These are phyloP conservation scores for Hymenoscyphus repandus DNA, from an alignment of 2,329 filamentous ascomycete species.

Conservation along the genomic window DNA sequence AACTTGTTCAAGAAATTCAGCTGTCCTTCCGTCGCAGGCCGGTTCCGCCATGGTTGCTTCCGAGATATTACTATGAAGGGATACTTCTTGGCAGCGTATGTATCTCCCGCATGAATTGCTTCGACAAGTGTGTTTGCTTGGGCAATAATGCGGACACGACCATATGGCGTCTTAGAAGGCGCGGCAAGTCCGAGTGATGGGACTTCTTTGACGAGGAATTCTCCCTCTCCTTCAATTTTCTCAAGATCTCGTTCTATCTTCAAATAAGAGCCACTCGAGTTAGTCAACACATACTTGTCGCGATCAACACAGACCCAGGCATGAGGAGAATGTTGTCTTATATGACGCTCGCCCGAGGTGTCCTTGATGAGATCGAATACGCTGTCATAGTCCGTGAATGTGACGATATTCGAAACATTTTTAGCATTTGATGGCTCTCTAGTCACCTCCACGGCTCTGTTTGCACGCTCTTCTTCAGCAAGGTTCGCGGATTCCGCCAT, in stretches of 20 bases:
- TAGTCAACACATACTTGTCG: constrained; percentile 65
- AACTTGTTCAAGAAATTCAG: constrained; percentile 66
- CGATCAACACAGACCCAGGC: constrained; percentile 79
- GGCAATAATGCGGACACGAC: constrained; percentile 64
- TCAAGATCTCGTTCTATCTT: constrained; percentile 38
- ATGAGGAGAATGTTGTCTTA: constrained; percentile 67
- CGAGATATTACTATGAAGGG: constrained; percentile 62
- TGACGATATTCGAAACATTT: constrained; percentile 29
- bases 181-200: constrained; percentile 11
- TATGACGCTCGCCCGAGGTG: constrained; percentile 70
- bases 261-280: constrained; percentile 57
- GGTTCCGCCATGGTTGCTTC: constrained; percentile 63
- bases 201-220: constrained; percentile 35
- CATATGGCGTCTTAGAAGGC: constrained; percentile 54
- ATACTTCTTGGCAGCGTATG: constrained; percentile 64
- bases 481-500: constrained; percentile 45
- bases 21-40: constrained; percentile 59
- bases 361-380: constrained; percentile 89
- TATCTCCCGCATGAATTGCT: constrained; percentile 82
- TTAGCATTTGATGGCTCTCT: neutral
- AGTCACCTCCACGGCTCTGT: neutral
- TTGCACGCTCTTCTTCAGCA: constrained; percentile 29
- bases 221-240: constrained; percentile 16
- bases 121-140: constrained; percentile 61
- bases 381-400: constrained; percentile 85